A percentile compares a stretch with the other conserved stretches of the same genome.
These are phyloP conservation scores for Ceratocystis papillata DNA, from an alignment of 2,329 filamentous ascomycete species.

Conservation along the genomic window DNA sequence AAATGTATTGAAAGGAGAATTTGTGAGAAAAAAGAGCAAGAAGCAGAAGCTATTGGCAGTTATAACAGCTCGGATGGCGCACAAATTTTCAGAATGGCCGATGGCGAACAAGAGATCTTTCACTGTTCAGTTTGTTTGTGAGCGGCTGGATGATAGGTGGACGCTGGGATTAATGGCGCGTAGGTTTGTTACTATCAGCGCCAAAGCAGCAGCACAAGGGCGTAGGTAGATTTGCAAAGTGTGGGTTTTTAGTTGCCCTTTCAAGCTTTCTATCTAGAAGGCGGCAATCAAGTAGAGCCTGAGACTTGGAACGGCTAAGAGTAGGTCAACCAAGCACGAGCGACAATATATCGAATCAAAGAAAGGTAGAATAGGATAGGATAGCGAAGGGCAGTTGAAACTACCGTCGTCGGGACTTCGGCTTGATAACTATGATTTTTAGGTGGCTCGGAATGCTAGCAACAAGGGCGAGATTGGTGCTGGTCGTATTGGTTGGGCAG, in stretches of 20 bases:
- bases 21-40: too few species aligned
- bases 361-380: not conserved
- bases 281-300: not conserved
- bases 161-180: not conserved
- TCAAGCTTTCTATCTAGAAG: not conserved
- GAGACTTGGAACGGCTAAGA: not conserved
- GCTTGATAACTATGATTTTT: not conserved
- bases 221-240: not conserved
- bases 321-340: not conserved
- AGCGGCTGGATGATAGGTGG: not conserved
- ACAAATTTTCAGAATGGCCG: too few species aligned
- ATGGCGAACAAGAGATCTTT: too few species aligned
- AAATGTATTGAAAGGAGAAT: not conserved
- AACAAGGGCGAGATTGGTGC: not conserved
- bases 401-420: not conserved
- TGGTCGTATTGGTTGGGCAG: not conserved
- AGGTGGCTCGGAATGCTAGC: not conserved
- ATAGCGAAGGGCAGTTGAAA: not conserved
- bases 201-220: constrained; percentile 2
- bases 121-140: not conserved
- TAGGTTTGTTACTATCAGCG: not conserved
- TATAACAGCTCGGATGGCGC: not conserved
- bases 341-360: not conserved
- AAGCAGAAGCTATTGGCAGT: not conserved
- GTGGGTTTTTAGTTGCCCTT: not conserved